Conservation (phyloP, 2,329 filamentous ascomycete genomes). For the Penicillium freii region DNA sequence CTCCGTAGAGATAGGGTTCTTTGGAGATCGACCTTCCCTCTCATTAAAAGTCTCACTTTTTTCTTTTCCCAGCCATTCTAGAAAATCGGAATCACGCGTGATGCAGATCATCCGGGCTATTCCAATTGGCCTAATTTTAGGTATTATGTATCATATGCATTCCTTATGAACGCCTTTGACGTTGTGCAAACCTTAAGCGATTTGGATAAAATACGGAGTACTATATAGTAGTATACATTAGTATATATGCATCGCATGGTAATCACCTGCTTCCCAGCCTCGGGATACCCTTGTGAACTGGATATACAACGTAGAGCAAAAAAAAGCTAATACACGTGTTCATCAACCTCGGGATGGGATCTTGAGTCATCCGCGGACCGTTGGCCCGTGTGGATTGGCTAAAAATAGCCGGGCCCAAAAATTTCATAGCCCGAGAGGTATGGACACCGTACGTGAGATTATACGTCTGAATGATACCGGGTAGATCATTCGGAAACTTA, state of each 20-base stretch:
- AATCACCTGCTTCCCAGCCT: too few species aligned
- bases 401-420: neutral
- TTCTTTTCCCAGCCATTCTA: neutral
- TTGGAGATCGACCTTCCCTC: too few species aligned
- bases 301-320: neutral
- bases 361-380: neutral
- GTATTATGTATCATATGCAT: neutral
- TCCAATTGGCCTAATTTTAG: neutral
- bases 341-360: neutral
- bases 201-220: too few species aligned
- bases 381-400: neutral
- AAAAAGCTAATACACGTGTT: neutral
- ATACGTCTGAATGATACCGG: neutral
- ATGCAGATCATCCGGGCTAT: neutral
- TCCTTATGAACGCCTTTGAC: neutral
- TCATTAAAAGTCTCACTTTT: neutral
- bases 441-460: neutral
- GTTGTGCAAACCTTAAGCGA: neutral
- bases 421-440: neutral
- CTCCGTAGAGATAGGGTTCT: too few species aligned
- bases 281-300: neutral
- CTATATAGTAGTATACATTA: too few species aligned
- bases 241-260: too few species aligned
- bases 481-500: too few species aligned
- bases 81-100: neutral